Evolutionary conservation across 139 green algal genomes (phyloP).

Genomic region (Coccomyxa sp.): DNA sequence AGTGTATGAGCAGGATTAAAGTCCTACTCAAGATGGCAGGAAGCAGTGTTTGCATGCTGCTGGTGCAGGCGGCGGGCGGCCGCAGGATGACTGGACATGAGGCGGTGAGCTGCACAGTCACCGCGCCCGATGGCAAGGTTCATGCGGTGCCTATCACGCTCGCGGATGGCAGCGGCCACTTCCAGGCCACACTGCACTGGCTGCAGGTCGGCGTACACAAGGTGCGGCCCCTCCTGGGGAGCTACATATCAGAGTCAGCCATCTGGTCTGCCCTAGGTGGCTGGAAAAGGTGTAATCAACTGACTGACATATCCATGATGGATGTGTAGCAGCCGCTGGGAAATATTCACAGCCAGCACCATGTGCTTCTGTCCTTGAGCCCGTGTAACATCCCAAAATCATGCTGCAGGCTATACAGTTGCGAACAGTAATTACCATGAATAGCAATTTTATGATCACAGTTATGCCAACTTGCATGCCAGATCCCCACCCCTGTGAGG

Average conservation of each 20-base stretch:
- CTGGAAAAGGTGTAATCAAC: too few relatives aligned
- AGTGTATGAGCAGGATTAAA: too few relatives aligned
- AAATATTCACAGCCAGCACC: too few relatives aligned
- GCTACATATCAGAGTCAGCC: background rate
- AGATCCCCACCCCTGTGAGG: too few relatives aligned
- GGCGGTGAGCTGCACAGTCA: background rate
- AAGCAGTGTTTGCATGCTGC: too few relatives aligned
- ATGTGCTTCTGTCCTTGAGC: background rate
- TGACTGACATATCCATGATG: background rate
- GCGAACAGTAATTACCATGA: too few relatives aligned
- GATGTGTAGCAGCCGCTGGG: background rate
- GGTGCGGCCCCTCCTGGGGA: background rate
- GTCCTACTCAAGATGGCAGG: too few relatives aligned
- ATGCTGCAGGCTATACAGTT: background rate
- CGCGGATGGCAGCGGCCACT: background rate
- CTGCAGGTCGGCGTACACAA: constrained; percentile 10
- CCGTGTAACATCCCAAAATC: background rate
- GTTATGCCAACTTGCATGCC: too few relatives aligned
- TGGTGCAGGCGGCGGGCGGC: background rate
- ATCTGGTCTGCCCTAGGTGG: background rate
- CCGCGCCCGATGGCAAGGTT: background rate
- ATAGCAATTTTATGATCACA: too few relatives aligned
- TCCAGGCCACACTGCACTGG: constrained; percentile 3
- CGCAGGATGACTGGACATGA: constrained; percentile 1
- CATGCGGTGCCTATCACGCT: constrained; percentile 9